These are phyloP conservation scores for Aspergillus uvarum DNA, from an alignment of 2,329 filamentous ascomycete genomes.

Conservation along the genomic window DNA sequence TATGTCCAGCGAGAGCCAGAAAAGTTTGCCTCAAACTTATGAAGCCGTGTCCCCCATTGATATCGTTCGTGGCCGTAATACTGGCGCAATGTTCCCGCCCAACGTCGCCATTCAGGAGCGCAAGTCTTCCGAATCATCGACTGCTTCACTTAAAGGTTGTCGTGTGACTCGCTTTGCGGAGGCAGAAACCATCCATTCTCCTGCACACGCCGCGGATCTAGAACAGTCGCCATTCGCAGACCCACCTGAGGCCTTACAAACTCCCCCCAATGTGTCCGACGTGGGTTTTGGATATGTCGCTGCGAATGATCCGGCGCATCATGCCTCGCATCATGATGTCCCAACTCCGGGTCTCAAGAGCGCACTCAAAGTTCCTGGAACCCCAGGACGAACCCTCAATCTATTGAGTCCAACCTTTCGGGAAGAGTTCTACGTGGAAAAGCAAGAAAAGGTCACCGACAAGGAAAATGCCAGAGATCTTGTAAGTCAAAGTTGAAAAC, in stretches of 20 bases:
- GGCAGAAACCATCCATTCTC: conserved; percentile 63
- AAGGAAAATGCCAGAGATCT: conserved; percentile 84
- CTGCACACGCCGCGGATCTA: conserved; percentile 52
- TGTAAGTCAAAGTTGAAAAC: conserved; percentile 56
- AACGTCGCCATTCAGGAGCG: conserved; percentile 26
- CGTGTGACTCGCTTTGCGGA: conserved; percentile 64
- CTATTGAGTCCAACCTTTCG: conserved; percentile 87
- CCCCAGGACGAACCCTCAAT: conserved; percentile 72
- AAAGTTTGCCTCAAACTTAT: conserved; percentile 32
- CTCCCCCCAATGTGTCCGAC: conserved; percentile 66
- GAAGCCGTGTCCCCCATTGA: conserved; percentile 42
- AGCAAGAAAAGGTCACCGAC: conserved; percentile 76
- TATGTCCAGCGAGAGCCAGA: conserved; percentile 23
- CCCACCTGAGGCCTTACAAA: conserved; percentile 50
- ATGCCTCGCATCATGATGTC: conserved; percentile 57
- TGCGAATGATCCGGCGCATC: conserved; percentile 52
- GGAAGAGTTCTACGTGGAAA: conserved; percentile 84
- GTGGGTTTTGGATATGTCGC: conserved; percentile 90
- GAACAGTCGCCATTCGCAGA: conserved; percentile 53
- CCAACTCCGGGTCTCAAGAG: conserved; percentile 83
- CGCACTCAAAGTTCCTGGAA: conserved; percentile 83
- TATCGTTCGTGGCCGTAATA: conserved; percentile 35
- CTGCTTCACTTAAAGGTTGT: conserved; percentile 50
- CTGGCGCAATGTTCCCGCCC: conserved; percentile 30
- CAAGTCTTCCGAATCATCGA: conserved; percentile 33